These are phyloP conservation scores for Thraustotheca clavata DNA, from an alignment of 352 stramenopile genomes.

Conservation along the genomic window DNA sequence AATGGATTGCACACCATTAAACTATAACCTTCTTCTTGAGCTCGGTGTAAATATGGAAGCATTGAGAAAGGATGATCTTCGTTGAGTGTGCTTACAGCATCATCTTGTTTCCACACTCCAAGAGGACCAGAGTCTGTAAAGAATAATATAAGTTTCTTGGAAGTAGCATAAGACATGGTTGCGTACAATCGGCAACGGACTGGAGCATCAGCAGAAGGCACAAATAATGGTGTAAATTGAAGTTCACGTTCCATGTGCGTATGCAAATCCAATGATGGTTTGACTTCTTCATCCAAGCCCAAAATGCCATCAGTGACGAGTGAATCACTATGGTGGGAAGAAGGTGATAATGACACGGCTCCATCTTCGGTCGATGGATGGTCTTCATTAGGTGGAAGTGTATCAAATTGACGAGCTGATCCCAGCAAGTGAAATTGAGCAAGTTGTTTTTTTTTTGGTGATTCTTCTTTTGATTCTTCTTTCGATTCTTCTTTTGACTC, in stretches of 20 bases:
- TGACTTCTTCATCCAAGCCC: slow-evolving; percentile 49
- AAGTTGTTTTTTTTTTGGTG: slow-evolving; percentile 26
- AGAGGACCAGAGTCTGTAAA: slow-evolving; percentile 77
- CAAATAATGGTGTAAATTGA: slow-evolving; percentile 77
- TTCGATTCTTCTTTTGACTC: slow-evolving; percentile 53
- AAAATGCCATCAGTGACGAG: slow-evolving; percentile 76
- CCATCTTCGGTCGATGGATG: slow-evolving; percentile 15
- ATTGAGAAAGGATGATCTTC: slow-evolving; percentile 85
- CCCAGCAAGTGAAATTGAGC: slow-evolving; percentile 3
- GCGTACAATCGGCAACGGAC: slow-evolving; percentile 82
- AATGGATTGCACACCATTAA: slow-evolving; percentile 85
- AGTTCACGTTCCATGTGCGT: slow-evolving; percentile 80
- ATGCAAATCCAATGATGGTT: slow-evolving; percentile 75
- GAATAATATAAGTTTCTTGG: slow-evolving; percentile 83
- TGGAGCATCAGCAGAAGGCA: slow-evolving; percentile 76
- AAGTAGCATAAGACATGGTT: slow-evolving; percentile 79
- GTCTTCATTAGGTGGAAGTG: slow-evolving; percentile 34
- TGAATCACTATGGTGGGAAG: slow-evolving; percentile 71
- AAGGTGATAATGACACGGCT: slow-evolving; percentile 21
- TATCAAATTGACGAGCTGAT: slow-evolving; percentile 14
- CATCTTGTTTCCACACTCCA: slow-evolving; percentile 65
- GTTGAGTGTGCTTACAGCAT: slow-evolving; percentile 43
- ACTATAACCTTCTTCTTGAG: slow-evolving; percentile 78
- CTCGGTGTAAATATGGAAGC: slow-evolving; percentile 72
- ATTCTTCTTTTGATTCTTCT: slow-evolving; percentile 29